Conservation (phyloP, 495 filamentous ascomycete species). For the Niebla homalea region DNA sequence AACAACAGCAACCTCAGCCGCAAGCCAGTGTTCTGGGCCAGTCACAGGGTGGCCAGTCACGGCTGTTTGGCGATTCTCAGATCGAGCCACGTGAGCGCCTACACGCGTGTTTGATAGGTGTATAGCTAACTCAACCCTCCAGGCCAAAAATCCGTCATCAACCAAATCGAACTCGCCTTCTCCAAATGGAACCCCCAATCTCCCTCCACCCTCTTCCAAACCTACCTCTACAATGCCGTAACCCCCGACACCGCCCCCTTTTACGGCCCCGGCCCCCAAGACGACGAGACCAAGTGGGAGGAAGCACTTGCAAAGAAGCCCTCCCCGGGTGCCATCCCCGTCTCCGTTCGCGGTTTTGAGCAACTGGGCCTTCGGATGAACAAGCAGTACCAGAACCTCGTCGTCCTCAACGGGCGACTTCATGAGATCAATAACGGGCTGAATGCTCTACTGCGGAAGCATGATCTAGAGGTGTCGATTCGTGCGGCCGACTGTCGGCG, state of each 20-base stretch:
- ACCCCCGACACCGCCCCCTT: conserved; percentile 65
- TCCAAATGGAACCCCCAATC: conserved; percentile 72
- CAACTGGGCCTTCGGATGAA: conserved; percentile 64
- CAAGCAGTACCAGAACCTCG: conserved; percentile 60
- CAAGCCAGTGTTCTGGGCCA: conserved; percentile 19
- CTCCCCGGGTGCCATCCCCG: conserved; percentile 60
- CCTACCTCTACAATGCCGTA: conserved; percentile 91
- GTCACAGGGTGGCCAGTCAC: conserved; percentile 1
- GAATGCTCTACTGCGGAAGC: conserved; percentile 60
- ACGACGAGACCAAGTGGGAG: conserved; percentile 83
- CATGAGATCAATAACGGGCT: conserved; percentile 84
- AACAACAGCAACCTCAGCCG: conserved; percentile 23
- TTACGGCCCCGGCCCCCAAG: conserved; percentile 61
- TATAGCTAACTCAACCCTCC: background rate
- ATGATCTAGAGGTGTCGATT: conserved; percentile 70
- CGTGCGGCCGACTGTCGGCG: conserved; percentile 68
- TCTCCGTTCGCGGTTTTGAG: conserved; percentile 53
- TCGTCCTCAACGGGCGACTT: conserved; percentile 60
- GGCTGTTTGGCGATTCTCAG: conserved; percentile 6
- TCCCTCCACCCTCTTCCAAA: conserved; percentile 64
- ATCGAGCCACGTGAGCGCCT: conserved; percentile 8
- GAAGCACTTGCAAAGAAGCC: conserved; percentile 80
- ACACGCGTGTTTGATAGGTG: background rate
- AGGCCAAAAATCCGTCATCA: conserved; percentile 69
- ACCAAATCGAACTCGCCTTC: conserved; percentile 66